Evolutionary conservation across 148 eudicot genomes (phyloP), one percentile per base, ranked within the genome.

Genomic region (Linanthus parryae): DNA sequence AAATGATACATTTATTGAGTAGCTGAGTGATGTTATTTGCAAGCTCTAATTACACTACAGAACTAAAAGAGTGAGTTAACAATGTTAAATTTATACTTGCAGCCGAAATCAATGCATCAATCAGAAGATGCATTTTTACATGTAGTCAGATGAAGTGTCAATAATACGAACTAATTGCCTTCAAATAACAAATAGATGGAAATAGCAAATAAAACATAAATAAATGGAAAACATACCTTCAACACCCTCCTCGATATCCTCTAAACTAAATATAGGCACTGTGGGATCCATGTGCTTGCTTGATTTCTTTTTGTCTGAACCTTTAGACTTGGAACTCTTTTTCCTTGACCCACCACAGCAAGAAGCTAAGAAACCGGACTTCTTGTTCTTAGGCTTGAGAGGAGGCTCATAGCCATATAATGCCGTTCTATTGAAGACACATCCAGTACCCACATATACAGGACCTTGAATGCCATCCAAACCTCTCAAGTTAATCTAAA

Each of bases 401-500:
- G 96, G 96, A 27, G 96, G 96, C 63, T 88, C 96, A 48, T 79
- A 82, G 28, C 97, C 97, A 59, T 88, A 88, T 44, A 88, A 73
- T 24, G 97, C 94, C 44, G 86, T 80, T 68, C 97, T 79, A 58
- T 85, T 79, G 69, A 88, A 88, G 40, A 88, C 90, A 66, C 97
- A 88, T 61, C 90, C 90, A 42, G 94, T 84, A 20, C 97, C 94
- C 68, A 88, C 84, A 55, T 84, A 88, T 33, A 88, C 86, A 1
- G 97, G 97, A 49, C 97, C 97, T 77, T 88, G 97, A 57, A 81
- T 84, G 7, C 97, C 97, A 73, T 88, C 97, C 62, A 81, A 72
- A 44, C 97, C 94, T 72, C 94, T 82, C 87, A 88, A 79, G 78
- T 81, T 86, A 48, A 86, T 86, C 95, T 86, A 68, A 49, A 40